phyloP scores from a whole-genome alignment of 2,329 filamentous ascomycete genomes.

The Colletotrichum sp. region DNA sequence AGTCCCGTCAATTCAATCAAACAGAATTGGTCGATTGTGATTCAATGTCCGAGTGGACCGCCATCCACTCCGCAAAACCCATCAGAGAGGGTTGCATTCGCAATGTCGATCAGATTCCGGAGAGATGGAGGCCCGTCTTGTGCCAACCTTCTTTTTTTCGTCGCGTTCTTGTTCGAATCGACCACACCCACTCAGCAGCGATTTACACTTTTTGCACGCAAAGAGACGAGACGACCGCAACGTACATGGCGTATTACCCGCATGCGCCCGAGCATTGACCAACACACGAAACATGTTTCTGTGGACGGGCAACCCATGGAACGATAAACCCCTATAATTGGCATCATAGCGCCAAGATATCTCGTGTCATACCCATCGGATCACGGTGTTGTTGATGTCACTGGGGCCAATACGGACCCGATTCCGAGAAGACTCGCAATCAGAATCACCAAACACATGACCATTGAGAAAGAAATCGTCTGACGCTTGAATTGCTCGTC shows the following conservation, averaged over 20 bases:
- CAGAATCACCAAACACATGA: background rate
- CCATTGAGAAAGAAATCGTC: background rate
- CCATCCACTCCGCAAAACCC: background rate
- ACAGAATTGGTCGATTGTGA: background rate
- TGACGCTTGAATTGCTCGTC: background rate
- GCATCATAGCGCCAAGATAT: conserved; percentile 8
- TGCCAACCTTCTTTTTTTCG: too few relatives aligned
- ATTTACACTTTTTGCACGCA: background rate
- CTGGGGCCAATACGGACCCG: background rate
- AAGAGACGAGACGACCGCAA: background rate
- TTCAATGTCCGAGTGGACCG: background rate
- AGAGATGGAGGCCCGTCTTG: background rate
- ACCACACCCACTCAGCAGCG: background rate
- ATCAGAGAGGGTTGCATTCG: background rate
- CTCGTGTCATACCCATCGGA: background rate
- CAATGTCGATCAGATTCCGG: background rate
- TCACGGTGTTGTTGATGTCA: background rate
- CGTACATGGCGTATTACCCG: background rate
- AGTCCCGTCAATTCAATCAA: background rate
- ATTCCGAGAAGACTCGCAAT: background rate
- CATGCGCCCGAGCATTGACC: background rate
- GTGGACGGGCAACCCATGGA: conserved; percentile 8
- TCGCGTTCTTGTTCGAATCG: background rate
- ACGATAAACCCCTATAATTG: background rate
- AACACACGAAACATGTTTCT: conserved; percentile 15